Evolutionary conservation across 1,139 yeast genomes (phyloP).

Genomic region (Williopsis jadinii): DNA sequence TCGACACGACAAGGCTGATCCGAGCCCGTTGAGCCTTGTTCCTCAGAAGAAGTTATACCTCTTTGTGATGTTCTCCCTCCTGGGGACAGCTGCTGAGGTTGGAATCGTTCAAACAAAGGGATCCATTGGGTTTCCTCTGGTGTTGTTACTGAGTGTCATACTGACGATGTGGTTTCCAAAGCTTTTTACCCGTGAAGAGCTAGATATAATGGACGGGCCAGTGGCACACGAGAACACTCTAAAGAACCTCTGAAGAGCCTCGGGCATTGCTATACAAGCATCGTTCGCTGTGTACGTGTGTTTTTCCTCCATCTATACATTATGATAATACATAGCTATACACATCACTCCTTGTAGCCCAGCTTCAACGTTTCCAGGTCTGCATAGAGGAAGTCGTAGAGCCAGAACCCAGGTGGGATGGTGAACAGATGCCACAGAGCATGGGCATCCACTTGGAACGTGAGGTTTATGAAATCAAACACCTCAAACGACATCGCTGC

Average conservation of each 20-base stretch:
- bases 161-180: conserved; percentile 50
- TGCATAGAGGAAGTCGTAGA: conserved; percentile 29
- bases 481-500: conserved; percentile 82
- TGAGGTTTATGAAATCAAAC: conserved; percentile 78
- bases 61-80: conserved; percentile 51
- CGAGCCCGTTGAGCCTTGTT: conserved; percentile 26
- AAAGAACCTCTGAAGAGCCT: conserved; percentile 29
- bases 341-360: conserved; percentile 9
- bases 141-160: conserved; percentile 65
- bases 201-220: conserved; percentile 52
- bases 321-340: no score
- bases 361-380: conserved; percentile 21
- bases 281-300: no score
- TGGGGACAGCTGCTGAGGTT: conserved; percentile 74
- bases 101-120: conserved; percentile 83
- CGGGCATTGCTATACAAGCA: no score
- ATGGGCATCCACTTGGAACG: conserved; percentile 79
- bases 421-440: conserved; percentile 88
- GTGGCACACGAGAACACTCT: conserved; percentile 31
- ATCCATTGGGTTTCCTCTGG: conserved; percentile 93
- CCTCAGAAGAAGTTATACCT: conserved; percentile 45
- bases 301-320: no score
- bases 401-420: conserved; percentile 45
- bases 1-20: conserved; percentile 45
- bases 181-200: conserved; percentile 55